A percentile compares a stretch with the other conserved stretches of the same genome.
phyloP scores from a whole-genome alignment of 257 asterid genomes.

The Primulina tabacum region DNA sequence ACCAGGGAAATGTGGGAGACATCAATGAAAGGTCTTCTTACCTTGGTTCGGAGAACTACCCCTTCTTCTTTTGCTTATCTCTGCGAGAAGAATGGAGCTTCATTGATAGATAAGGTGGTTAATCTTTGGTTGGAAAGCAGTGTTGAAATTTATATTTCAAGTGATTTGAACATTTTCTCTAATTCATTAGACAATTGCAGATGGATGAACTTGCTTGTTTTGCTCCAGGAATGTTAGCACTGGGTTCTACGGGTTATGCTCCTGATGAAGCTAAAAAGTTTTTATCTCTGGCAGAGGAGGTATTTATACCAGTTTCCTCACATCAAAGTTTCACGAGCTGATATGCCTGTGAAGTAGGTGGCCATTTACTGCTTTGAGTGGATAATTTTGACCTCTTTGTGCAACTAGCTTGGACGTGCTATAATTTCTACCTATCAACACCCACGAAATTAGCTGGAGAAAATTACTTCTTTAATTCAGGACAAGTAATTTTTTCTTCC shows the following conservation, averaged over 20 bases:
- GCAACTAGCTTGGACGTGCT: constrained; percentile 99
- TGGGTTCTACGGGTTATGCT: constrained; percentile 87
- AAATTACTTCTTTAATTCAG: constrained; percentile 78
- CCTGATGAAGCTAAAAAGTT: constrained; percentile 76
- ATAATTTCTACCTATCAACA: constrained; percentile 93
- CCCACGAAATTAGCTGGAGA: constrained; percentile 99
- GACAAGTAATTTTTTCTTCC: constrained; percentile 50
- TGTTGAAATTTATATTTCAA: constrained; percentile 6
- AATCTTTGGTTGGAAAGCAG: constrained; percentile 13
- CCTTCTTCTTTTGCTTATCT: constrained; percentile 87
- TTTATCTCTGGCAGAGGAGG: constrained; percentile 94
- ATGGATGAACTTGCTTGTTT: constrained; percentile 99
- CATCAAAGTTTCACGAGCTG: constrained; percentile 12
- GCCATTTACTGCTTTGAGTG: constrained; percentile 19
- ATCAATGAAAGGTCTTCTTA: constrained; percentile 90
- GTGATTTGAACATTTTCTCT: constrained; percentile 23
- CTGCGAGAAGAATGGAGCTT: constrained; percentile 83
- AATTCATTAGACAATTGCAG: constrained; percentile 43
- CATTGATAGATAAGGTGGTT: constrained; percentile 80
- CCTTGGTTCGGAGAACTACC: constrained; percentile 90
- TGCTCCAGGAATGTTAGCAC: constrained; percentile 98
- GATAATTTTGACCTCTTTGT: constrained; percentile 28
- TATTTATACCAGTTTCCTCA: constrained; percentile 26
- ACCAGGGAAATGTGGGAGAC: constrained; percentile 99
- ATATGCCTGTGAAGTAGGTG: constrained; percentile 19